Conservation (phyloP, 768 basidiomycete species). For the Serendipita indica region DNA sequence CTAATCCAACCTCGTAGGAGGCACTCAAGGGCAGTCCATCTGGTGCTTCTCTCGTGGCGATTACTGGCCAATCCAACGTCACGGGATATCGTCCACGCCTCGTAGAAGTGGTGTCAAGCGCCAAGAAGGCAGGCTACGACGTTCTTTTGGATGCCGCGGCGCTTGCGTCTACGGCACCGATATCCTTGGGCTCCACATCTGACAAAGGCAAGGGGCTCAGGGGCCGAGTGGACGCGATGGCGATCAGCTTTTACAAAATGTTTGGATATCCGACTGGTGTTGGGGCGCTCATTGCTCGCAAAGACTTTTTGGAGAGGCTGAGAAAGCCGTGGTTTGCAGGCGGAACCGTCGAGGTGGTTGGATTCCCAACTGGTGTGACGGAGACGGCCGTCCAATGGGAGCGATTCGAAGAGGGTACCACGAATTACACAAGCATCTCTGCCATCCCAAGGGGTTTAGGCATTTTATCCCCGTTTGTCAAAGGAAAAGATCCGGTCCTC, state of each 20-base stretch:
- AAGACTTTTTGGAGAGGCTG: conserved; percentile 42
- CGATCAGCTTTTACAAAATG: conserved; percentile 16
- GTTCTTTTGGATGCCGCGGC: conserved; percentile 74
- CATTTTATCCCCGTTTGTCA: conserved; percentile 63
- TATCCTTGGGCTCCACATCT: conserved; percentile 33
- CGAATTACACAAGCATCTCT: conserved; percentile 63
- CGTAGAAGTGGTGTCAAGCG: conserved; percentile 38
- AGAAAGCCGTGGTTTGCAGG: conserved; percentile 76
- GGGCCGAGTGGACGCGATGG: conserved; percentile 13
- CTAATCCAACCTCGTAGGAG: background rate
- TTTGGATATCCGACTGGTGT: conserved; percentile 14
- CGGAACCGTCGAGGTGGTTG: conserved; percentile 67
- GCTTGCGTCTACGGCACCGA: conserved; percentile 53
- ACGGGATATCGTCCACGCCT: conserved; percentile 41
- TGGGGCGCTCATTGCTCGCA: conserved; percentile 29
- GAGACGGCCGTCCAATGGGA: conserved; percentile 14
- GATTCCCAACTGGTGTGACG: conserved; percentile 51
- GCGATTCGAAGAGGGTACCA: conserved; percentile 57
- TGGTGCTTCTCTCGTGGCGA: conserved; percentile 48
- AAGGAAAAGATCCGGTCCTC: conserved; percentile 36
- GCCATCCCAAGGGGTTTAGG: conserved; percentile 68
- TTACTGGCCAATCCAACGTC: conserved; percentile 72
- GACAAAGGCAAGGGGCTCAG: background rate
- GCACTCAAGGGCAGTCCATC: conserved; percentile 17
- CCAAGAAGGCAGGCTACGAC: conserved; percentile 51